Evolutionary conservation across 2,329 filamentous ascomycete genomes (phyloP), one percentile per base, ranked within the genome.

Genomic region (Penicillium corylophilum): DNA sequence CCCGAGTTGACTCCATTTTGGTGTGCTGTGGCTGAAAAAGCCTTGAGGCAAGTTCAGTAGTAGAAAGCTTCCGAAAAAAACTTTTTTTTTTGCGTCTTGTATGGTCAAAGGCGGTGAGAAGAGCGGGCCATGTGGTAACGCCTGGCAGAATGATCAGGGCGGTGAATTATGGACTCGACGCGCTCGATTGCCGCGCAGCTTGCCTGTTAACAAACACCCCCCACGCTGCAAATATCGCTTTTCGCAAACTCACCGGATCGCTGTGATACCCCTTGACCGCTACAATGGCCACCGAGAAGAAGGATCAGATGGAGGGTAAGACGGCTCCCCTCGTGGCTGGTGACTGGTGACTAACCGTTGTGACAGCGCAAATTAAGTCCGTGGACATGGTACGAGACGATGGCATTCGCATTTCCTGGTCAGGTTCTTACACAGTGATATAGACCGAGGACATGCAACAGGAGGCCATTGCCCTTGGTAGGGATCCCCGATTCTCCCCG

Each of bases 381-480:
- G 93, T 90, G 53, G 94, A 99, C 72, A 99, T 99, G 94, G 94
- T 97, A 82, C 74, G 79, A 45, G 41, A 48, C 29, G 23, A 50
- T 23, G 43, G 50, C 50, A 24, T 47, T 40, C 35, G 47, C 53
- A 51, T n/a, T 23, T 24, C 40, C 51, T 51, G 51, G 20, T 36
- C 10, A 20, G 36, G 9, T 44, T 42, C 43, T 62, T 50, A 67
- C 36, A 61, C 56, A 49, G n/a, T 44, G 31, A 44, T 40, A 64
- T 70, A 97, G 94, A 93, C 87, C 66, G 93, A 97, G 53, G 92
- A 96, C 66, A 96, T 99, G 94, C 91, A 96, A 70, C 84, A 89
- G 67, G 93, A 97, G 76, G 90, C 87, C 42, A 89, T 99, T 68
- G 90, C 96, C 83, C 88, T 96, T 71, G 91, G 93, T 96, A 85